Evolutionary conservation across 1,139 yeast genomes (phyloP), one percentile per base, ranked within the genome.

Genomic region (Kazachstania sp.): DNA sequence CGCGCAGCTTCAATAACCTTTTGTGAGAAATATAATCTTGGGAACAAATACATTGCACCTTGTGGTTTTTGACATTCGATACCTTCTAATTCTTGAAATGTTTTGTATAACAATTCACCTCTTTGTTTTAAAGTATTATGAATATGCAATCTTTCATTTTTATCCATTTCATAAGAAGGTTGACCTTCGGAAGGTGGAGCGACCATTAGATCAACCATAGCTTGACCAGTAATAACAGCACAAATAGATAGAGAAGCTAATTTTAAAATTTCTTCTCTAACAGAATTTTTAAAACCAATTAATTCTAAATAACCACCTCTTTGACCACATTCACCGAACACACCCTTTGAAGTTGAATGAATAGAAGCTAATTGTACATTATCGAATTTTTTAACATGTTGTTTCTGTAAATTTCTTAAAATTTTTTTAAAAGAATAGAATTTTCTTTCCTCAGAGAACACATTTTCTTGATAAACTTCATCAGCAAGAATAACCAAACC

Each of bases 291-390:
- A 66, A 92, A 86, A 0, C 96, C 96, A 16, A 83, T 77, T 11
- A 90, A 71, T 68, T 92, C 98, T 94, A 92, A 85, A 72, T 90
- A 92, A 3, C 98, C 98, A 59, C 97, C 98, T 69, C 98, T 83
- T 71, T 92, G 98, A 49, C 98, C 98, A 73, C 98, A 92, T 70
- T 92, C 98, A 49, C 98, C 98, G 58, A 86, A 78, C 59, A 88
- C 86, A 63, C 98, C 98, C 70, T 92, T 92, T 19, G 97, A 90
- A 41, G 95, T 87, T 16, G 97, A 87, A 66, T 92, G 97, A 56
- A 92, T 72, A 2, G 97, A 88, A 1, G 94, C 97, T 51, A 92
- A 74, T 61, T 87, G 95, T 43, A 90, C 92, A 51, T 79, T 72
- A 48, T 75, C 74, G 66, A 80, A 88, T 49, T 78, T 75, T 4